Conservation (phyloP, 2,329 filamentous ascomycete species). For the Dactylella cylindrospora region DNA sequence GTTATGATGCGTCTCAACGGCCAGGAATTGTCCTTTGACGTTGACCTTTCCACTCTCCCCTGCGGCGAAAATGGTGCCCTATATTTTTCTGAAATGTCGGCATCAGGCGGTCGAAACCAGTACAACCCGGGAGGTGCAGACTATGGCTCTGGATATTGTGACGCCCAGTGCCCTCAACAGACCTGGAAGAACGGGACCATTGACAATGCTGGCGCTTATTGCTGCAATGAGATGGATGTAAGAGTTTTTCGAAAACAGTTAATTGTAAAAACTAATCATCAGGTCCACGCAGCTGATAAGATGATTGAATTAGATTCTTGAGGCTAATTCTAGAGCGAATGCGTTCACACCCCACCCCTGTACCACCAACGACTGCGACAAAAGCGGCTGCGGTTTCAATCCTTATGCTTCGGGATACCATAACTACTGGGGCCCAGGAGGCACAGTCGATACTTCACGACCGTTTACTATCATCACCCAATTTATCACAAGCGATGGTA, state of each 20-base stretch:
- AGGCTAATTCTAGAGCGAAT: slow-evolving; percentile 45
- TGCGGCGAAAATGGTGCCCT: slow-evolving; percentile 54
- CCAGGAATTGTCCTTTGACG: slow-evolving; percentile 55
- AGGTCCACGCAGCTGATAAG: slow-evolving; percentile 4
- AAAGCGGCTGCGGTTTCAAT: slow-evolving; percentile 42
- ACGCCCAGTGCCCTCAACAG: slow-evolving; percentile 53
- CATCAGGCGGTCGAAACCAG: slow-evolving; percentile 47
- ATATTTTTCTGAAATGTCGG: slow-evolving; percentile 53
- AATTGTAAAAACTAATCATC: not conserved
- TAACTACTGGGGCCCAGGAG: slow-evolving; percentile 45
- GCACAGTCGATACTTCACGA: slow-evolving; percentile 44
- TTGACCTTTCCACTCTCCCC: slow-evolving; percentile 54
- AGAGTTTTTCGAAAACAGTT: too few species aligned
- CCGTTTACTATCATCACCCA: slow-evolving; percentile 44
- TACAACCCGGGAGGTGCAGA: slow-evolving; percentile 55
- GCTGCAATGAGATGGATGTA: slow-evolving; percentile 62
- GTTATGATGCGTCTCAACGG: slow-evolving; percentile 54
- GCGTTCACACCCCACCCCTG: slow-evolving; percentile 46
- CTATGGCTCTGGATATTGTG: slow-evolving; percentile 58
- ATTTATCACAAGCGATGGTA: slow-evolving; percentile 43
- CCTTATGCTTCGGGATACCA: slow-evolving; percentile 35
- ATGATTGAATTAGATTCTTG: slow-evolving; percentile 33
- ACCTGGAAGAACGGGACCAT: slow-evolving; percentile 52
- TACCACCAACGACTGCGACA: slow-evolving; percentile 24
- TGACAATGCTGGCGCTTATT: slow-evolving; percentile 51